Percentiles rank a stretch among this genome's conserved stretches.
These are phyloP conservation scores for Suillus weaverae DNA, from an alignment of 768 basidiomycete species.

Conservation along the genomic window DNA sequence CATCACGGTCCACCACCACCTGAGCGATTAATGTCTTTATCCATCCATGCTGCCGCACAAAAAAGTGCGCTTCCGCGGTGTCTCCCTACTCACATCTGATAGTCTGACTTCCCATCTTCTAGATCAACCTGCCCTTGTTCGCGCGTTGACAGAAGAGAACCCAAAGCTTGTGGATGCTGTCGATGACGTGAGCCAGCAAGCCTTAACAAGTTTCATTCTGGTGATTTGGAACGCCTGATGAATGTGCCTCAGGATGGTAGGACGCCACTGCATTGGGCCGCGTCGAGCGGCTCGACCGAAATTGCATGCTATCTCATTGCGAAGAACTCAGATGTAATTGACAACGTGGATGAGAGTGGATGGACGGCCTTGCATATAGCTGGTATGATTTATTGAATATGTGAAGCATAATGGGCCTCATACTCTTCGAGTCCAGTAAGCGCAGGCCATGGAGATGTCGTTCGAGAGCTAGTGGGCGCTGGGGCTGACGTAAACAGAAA, in stretches of 20 bases:
- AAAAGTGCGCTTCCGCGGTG: constrained; percentile 47
- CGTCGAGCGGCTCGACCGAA: constrained; percentile 69
- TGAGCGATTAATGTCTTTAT: constrained; percentile 36
- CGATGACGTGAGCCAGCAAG: constrained; percentile 51
- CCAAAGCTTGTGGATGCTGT: constrained; percentile 57
- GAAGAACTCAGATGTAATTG: constrained; percentile 61
- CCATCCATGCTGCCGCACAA: constrained; percentile 67
- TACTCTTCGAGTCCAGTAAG: constrained; percentile 51
- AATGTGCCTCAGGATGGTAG: constrained; percentile 59
- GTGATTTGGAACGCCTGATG: not conserved
- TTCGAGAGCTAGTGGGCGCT: constrained; percentile 74
- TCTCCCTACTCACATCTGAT: not conserved
- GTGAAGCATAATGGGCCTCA: not conserved
- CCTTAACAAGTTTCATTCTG: not conserved
- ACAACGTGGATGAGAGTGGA: constrained; percentile 61
- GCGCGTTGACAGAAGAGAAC: constrained; percentile 62
- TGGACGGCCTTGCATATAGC: constrained; percentile 85
- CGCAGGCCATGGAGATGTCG: constrained; percentile 75
- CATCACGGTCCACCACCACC: not conserved
- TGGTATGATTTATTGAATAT: constrained; percentile 39
- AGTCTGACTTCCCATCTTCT: not conserved
- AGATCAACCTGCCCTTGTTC: constrained; percentile 76
- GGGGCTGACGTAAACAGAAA: constrained; percentile 79
- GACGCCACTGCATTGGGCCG: constrained; percentile 86
- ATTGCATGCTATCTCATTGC: constrained; percentile 68